Base-by-base conservation (phyloP, 148 eudicot genomes). In the Spergularia marina region DNA sequence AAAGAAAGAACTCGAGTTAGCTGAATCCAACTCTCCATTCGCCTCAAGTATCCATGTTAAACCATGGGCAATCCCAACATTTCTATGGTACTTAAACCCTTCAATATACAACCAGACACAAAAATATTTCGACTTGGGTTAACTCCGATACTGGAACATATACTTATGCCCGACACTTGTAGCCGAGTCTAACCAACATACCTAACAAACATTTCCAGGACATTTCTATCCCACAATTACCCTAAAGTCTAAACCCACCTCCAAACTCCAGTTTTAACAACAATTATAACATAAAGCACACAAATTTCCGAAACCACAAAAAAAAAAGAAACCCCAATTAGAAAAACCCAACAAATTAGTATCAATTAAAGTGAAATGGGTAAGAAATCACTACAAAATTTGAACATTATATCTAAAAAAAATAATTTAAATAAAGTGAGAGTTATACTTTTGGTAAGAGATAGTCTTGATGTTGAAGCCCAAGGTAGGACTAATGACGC, bases 381-480 rank as follows among this genome's bases (percentile, higher is more conserved):
- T 41, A 41, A 41, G 44, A 41, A 41, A 41, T 7, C 6, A 41
- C 6, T 5, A 41, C 0, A 41, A 5, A 41, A 41, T 4, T 41
- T 1, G 1, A 41, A 41, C 6, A 41, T 4, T 41, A 2, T 41
- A 41, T 41, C 8, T 4, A 7, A 17, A 16, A 55, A 4, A 40
- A 23, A 56, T 9, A 30, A 11, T 10, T 14, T 25, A 15, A 47
- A 7, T 40, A 47, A 10, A 59, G 49, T 11, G 11, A 18, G 10
- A 14, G 6, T n/a, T 1, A 49, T 72, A 94, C 98, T 86, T 94
- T 72, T 88, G 76, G 77, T 91, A 94, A 25, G 89, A 53, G 17
- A 94, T 94, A 66, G 97, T 94, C 78, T 92, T 94, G 84, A 94
- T 92, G 79, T 94, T 94, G 82, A 94, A 91, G 1, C 98, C 97